A percentile compares a stretch with the other conserved stretches of the same genome.
Conservation (phyloP, 208 protist species). For the Crithidia thermophila region DNA sequence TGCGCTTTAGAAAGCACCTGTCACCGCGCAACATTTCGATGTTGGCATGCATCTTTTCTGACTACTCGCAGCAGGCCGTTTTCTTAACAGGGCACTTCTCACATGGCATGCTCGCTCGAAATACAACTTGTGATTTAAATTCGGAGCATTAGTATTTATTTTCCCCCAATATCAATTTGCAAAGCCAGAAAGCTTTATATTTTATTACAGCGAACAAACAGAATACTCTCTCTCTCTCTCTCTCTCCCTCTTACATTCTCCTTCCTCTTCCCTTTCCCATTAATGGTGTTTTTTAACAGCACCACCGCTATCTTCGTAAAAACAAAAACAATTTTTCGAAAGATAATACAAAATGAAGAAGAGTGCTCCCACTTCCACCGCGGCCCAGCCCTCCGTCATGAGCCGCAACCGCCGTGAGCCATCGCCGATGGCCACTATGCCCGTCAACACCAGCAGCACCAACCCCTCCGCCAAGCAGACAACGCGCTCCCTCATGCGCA, state of each 20-base stretch:
- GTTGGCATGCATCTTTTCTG: too few species aligned
- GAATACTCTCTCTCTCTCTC: background rate
- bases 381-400: background rate
- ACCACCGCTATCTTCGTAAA: background rate
- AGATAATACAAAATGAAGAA: background rate
- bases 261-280: background rate
- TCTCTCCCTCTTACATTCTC: background rate
- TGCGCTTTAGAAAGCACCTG: too few species aligned
- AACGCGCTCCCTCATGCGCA: slow-evolving; percentile 26
- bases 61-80: too few species aligned
- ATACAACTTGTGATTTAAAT: too few species aligned
- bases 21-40: too few species aligned
- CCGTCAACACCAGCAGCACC: slow-evolving; percentile 22
- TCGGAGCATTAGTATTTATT: too few species aligned
- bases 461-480: background rate
- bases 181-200: too few species aligned
- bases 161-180: too few species aligned
- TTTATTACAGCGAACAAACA: background rate
- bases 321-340: background rate
- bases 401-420: slow-evolving; percentile 19
- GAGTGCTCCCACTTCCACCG: background rate
- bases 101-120: too few species aligned
- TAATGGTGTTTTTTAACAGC: background rate
- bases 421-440: slow-evolving; percentile 27
- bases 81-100: too few species aligned